Base-by-base conservation (phyloP, 1,284 basidiomycete species). In the Agroathelia rolfsii region DNA sequence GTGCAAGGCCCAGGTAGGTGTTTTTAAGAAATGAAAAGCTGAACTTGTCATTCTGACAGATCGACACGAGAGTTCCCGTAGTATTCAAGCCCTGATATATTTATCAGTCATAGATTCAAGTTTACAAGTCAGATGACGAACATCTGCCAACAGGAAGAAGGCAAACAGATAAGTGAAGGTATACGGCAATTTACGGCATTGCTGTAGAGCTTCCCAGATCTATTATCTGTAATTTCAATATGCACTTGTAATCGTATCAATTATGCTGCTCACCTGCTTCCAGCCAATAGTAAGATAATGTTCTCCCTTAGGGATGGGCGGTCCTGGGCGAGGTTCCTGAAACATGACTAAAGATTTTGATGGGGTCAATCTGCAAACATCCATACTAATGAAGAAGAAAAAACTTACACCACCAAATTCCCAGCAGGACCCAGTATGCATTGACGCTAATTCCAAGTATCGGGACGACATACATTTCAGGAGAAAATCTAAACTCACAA, bases 31-130 rank as follows among this genome's bases (percentile, higher is more conserved):
- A 70, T 2, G 71, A 72, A 54, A 87, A 79, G 36, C 49, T 46
- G 48, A 77, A 84, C 48, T 83, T 76, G 48, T 81, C 65, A 48
- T 88, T 87, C 48, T 89, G 85, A 41, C 76, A 75, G 36, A 85
- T 87, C 0, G 64, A 59, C 7, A 88, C 66, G 6, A 88, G 66
- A 0, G 82, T 86, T 9, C 76, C 72, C 0, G 82, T 84, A 0
- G 83, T 86, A 52, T 84, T 84, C 20, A 86, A 54, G 5, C 80
- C 79, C 79, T 85, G 39, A n/a, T 5, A 6, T 24, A 34, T 27
- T 38, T 21, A n/a, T 28, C 14, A 10, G 8, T 38, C 12, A 17
- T 15, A 29, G 16, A 17, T 7, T 14, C 7, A 15, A 15, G 27
- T n/a, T 24, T 14, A 9, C 4, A 2, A 22, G 16, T n/a, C 36